Conservation (phyloP, 306 rosid genomes). For the Medicago truncatula region MtrunA17r5.0-ANR NC_053043.1:3637001-3637500, state of each 20-base stretch:
- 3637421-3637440: conserved; percentile 47
- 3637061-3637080: conserved; percentile 4
- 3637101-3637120: conserved; percentile 47
- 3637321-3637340: conserved; percentile 43
- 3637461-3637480: conserved; percentile 25
- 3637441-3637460: conserved; percentile 48
- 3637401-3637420: conserved; percentile 56
- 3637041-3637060: conserved; percentile 36
- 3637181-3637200: conserved; percentile 28
- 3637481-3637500: conserved; percentile 26
- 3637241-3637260: conserved; percentile 33
- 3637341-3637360: conserved; percentile 40
- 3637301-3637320: conserved; percentile 46
- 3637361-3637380: conserved; percentile 47
- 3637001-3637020: conserved; percentile 35
- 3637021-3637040: conserved; percentile 38
- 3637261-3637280: conserved; percentile 57
- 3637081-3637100: conserved; percentile 19
- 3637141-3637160: conserved; percentile 30
- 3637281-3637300: conserved; percentile 54
- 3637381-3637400: conserved; percentile 65
- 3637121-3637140: conserved; percentile 51
- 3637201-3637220: conserved; percentile 34
- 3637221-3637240: conserved; percentile 28
- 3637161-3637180: conserved; percentile 49